Base-by-base conservation (phyloP, 2,329 filamentous ascomycete genomes). In the Botrytis aclada region DNA sequence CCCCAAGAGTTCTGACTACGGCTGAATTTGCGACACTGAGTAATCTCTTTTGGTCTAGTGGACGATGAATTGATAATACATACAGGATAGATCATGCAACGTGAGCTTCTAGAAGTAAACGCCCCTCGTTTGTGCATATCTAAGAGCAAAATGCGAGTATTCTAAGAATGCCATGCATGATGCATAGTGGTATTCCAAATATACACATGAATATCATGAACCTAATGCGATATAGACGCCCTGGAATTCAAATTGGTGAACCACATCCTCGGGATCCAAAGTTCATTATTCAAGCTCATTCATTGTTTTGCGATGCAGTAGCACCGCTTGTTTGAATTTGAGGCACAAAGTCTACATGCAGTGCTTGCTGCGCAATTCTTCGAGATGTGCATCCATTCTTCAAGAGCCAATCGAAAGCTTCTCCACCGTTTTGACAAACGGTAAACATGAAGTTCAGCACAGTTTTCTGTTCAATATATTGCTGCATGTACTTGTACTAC, bases 171-270 rank as follows among this genome's bases (percentile, higher is more conserved):
- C 22, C 45, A 6, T 71, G 70, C 70, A 71, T 71, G 4, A 41
- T 58, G 61, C 70, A 71, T 65, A 25, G 37, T 18, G 1, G 25
- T 54, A 66, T 65, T n/a, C 45, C 70, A 66, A 64, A 65, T 39
- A 51, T 16, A n/a, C 45, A 71, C 58, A 64, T 70, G 29, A 32
- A 56, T 32, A 54, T 29, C 45, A 67, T 41, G 37, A 22, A 39
- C 25, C 22, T 22, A 29, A 51, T 37, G 39, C 39, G 58, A 69
- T 69, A 69, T 20, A 62, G 54, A 45, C 39, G 25, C 43, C 60
- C 47, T 39, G n/a, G n/a, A 64, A 64, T 37, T 65, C n/a, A 22
- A 54, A 65, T 65, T 63, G 41, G 65, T 69, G 67, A 70, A 60
- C 67, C 54, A 70, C 14, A 45, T 39, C 12, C 29, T 61, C 67